Base-by-base conservation (phyloP, 2,329 filamentous ascomycete genomes). In the Helotiales sp. region DNA sequence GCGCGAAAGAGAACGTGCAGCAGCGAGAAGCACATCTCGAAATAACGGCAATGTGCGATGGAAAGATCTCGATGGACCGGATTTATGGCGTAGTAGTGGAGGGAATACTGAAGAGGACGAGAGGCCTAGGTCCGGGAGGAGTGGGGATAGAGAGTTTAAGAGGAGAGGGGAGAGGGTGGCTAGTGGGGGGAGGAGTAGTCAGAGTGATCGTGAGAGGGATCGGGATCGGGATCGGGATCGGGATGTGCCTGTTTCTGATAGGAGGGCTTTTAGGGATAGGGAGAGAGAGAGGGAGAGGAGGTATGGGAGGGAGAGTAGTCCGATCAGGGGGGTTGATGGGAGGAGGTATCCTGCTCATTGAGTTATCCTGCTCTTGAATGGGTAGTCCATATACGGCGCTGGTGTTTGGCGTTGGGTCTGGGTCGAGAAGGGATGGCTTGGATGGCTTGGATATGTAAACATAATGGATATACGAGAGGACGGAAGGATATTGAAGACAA, bases 1-100 rank as follows among this genome's bases (percentile, higher is more conserved):
- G 15, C 2, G 51, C 17, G 52, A 51, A 5, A 69, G 74, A 7
- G 74, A 76, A 36, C 69, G 74, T 10, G 76, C 78, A 25, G 69
- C 73, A 8, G 74, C 52, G 19, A 54, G 54, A 51, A 57, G 40
- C 8, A 60, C 47, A 25, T 53, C 54, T 49, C 24, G 53, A 24
- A 57, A 27, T 49, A 53, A 48, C 6, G 54, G 52, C 49, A 63
- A 63, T 54, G 51, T 65, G 1, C 22, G 60, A 12, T 66, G 63
- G 63, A 60, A 59, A 50, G 63, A 62, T 48, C 52, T 63, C 6
- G 62, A 65, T 49, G 52, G 46, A 9, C 48, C 31, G 22, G 62
- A 59, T 27, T n/a, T 60, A 70, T 17, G 73, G 74, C 25, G 36
- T 48, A 53, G 52, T 22, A 63, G 30, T 38, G 52, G 53, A 13